Conservation (phyloP, 2,329 filamentous ascomycete genomes). For the Exophiala lecanii-corni region DNA sequence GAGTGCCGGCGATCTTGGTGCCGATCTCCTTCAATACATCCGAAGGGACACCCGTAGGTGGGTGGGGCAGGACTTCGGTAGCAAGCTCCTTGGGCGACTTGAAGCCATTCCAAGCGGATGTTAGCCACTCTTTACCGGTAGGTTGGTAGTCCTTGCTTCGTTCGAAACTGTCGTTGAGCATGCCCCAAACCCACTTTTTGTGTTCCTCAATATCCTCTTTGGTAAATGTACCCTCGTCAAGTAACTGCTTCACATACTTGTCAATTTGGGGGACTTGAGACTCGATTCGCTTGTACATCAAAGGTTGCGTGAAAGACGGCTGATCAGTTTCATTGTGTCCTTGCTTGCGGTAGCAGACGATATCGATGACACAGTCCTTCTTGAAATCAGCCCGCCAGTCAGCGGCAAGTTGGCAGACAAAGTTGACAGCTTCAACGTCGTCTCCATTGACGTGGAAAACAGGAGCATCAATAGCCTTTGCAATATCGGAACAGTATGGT, state of each 20-base stretch:
- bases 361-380: constrained; percentile 94
- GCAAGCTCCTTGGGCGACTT: constrained; percentile 97
- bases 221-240: constrained; percentile 89
- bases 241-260: constrained; percentile 85
- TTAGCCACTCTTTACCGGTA: constrained; percentile 96
- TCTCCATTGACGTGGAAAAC: constrained; percentile 99
- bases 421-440: constrained; percentile 97
- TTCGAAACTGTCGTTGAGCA: constrained; percentile 95
- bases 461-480: constrained; percentile 96
- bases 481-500: constrained; percentile 98
- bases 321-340: constrained; percentile 99
- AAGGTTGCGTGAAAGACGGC: constrained; percentile 97
- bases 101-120: constrained; percentile 98
- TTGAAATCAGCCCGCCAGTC: constrained; percentile 99
- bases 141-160: constrained; percentile 97
- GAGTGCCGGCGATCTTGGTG: constrained; percentile 69
- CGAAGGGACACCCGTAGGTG: constrained; percentile 72
- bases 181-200: constrained; percentile 99
- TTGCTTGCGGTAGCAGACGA: constrained; percentile 98
- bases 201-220: constrained; percentile 98
- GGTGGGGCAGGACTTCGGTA: constrained; percentile 87
- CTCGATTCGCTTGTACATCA: constrained; percentile 98
- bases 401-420: constrained; percentile 91
- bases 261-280: constrained; percentile 80
- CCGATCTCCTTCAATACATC: constrained; percentile 77